Conservation (phyloP, 2,329 filamentous ascomycete genomes). For the Colletotrichum costaricense region DNA sequence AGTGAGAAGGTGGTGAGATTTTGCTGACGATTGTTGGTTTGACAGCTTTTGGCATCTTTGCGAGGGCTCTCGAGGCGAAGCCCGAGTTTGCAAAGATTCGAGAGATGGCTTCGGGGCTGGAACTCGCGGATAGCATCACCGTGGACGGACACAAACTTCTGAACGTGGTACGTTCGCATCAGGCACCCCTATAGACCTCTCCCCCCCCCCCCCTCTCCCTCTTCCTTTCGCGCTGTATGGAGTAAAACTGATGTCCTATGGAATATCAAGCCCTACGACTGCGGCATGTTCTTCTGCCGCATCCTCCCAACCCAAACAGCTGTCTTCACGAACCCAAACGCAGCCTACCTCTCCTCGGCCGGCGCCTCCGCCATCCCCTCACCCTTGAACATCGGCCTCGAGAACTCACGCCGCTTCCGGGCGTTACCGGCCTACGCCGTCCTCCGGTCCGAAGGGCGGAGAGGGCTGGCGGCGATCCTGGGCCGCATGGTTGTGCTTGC, state of each 20-base stretch:
- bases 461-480: slow-evolving; percentile 77
- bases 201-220: too few species aligned
- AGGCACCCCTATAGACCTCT: too few species aligned
- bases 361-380: slow-evolving; percentile 69
- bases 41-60: slow-evolving; percentile 85
- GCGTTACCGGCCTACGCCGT: slow-evolving; percentile 91
- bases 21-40: not conserved
- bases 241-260: too few species aligned
- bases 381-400: slow-evolving; percentile 86
- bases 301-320: slow-evolving; percentile 66
- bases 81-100: slow-evolving; percentile 67
- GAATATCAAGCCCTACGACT: slow-evolving; percentile 96
- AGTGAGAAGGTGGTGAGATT: not conserved
- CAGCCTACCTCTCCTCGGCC: slow-evolving; percentile 75
- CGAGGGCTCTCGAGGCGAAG: slow-evolving; percentile 69
- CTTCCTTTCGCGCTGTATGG: too few species aligned
- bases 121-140: slow-evolving; percentile 88
- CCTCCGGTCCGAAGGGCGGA: slow-evolving; percentile 77
- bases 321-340: slow-evolving; percentile 86
- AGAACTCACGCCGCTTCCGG: slow-evolving; percentile 92
- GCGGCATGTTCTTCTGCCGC: slow-evolving; percentile 86
- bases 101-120: slow-evolving; percentile 69
- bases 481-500: slow-evolving; percentile 78
- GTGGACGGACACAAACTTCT: slow-evolving; percentile 92
- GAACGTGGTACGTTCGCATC: slow-evolving; percentile 73